phyloP scores from a whole-genome alignment of 2,329 filamentous ascomycete genomes.

The Erysiphe neolycopersici region DNA sequence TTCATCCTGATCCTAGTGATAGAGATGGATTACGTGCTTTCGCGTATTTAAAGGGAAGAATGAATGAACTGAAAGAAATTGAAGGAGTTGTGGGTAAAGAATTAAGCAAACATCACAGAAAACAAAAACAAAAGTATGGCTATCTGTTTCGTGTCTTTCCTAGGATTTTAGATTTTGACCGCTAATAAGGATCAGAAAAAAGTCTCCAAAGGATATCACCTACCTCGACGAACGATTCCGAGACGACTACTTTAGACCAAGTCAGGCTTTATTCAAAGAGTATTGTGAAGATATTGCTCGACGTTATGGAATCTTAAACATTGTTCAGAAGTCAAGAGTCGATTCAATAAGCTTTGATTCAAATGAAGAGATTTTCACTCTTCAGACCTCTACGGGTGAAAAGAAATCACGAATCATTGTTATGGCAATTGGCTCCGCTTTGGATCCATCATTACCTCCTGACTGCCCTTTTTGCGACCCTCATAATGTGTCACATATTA shows the following conservation, averaged over 20 bases:
- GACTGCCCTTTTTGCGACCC: slow-evolving; percentile 15
- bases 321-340: slow-evolving; percentile 27
- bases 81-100: slow-evolving; percentile 52
- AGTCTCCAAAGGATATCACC: slow-evolving; percentile 6
- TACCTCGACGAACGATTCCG: slow-evolving; percentile 34
- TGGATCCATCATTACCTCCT: slow-evolving; percentile 19
- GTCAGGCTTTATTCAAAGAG: slow-evolving; percentile 30
- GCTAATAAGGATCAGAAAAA: slow-evolving; percentile 12
- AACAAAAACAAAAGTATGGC: slow-evolving; percentile 24
- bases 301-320: slow-evolving; percentile 28
- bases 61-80: slow-evolving; percentile 41
- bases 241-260: slow-evolving; percentile 43
- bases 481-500: slow-evolving; percentile 1
- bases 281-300: slow-evolving; percentile 30
- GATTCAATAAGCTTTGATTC: slow-evolving; percentile 6
- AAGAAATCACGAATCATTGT: slow-evolving; percentile 37
- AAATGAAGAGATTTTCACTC: slow-evolving; percentile 31
- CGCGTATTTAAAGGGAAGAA: slow-evolving; percentile 29
- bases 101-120: slow-evolving; percentile 54
- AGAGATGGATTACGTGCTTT: slow-evolving; percentile 47
- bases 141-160: slow-evolving; percentile 13
- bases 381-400: slow-evolving; percentile 26
- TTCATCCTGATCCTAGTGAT: slow-evolving; percentile 53
- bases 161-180: slow-evolving; percentile 1
- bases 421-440: slow-evolving; percentile 43